These are phyloP conservation scores for Haematococcus lacustris DNA, from an alignment of 139 green algal genomes.

Conservation along the genomic window DNA sequence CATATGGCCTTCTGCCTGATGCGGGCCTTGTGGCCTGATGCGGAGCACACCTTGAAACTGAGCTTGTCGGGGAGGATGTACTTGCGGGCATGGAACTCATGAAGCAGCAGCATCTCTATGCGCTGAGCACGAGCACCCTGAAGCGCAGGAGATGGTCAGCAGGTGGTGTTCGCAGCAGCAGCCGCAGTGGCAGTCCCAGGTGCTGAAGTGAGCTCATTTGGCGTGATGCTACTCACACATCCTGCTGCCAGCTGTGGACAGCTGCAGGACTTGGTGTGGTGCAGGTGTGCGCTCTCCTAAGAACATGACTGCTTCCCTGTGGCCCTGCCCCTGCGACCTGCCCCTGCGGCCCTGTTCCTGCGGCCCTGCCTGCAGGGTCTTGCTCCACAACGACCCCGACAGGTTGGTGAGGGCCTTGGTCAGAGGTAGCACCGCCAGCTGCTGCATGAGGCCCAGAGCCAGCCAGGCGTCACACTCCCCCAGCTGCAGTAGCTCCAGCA, in stretches of 20 bases:
- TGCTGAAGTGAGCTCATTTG: too few relatives aligned
- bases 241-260: too few relatives aligned
- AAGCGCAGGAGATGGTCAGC: too few relatives aligned
- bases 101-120: slow-evolving; percentile 97
- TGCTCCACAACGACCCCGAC: slow-evolving; percentile 71
- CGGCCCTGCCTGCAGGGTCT: slow-evolving; percentile 73
- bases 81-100: slow-evolving; percentile 97
- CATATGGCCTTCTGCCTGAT: not conserved
- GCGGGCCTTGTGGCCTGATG: too few relatives aligned
- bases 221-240: too few relatives aligned
- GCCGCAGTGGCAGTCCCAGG: too few relatives aligned
- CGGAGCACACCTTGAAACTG: slow-evolving; percentile 15
- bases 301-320: too few relatives aligned
- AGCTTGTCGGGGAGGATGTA: slow-evolving; percentile 94
- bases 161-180: too few relatives aligned
- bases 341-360: too few relatives aligned
- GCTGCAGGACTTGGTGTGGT: too few relatives aligned
- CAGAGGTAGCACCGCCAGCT: slow-evolving; percentile 41
- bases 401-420: slow-evolving; percentile 51
- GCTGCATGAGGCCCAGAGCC: slow-evolving; percentile 60
- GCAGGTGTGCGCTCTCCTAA: too few relatives aligned
- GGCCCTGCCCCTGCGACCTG: too few relatives aligned
- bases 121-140: slow-evolving; percentile 85
- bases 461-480: slow-evolving; percentile 91
- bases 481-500: slow-evolving; percentile 69